These are phyloP conservation scores for Paraconiothyrium brasiliense DNA, from an alignment of 2,329 filamentous ascomycete genomes.

Conservation along the genomic window DNA sequence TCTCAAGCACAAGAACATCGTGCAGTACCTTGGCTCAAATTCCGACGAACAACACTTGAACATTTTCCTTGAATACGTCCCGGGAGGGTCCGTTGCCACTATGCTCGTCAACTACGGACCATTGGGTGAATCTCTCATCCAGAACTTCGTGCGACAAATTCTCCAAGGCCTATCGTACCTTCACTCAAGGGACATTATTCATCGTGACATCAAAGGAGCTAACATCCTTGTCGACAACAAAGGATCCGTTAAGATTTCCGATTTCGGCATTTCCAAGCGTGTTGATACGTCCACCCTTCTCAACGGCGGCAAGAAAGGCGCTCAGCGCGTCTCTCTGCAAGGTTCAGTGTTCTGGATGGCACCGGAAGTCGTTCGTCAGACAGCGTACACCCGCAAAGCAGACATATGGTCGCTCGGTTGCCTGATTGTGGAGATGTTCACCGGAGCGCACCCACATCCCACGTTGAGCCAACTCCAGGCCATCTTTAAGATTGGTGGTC, in stretches of 20 bases:
- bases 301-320: slow-evolving; percentile 46
- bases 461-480: slow-evolving; percentile 97
- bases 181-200: slow-evolving; percentile 94
- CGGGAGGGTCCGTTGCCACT: slow-evolving; percentile 94
- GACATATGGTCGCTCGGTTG: slow-evolving; percentile 99
- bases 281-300: slow-evolving; percentile 91
- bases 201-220: slow-evolving; percentile 98
- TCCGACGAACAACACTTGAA: slow-evolving; percentile 92
- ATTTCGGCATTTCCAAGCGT: slow-evolving; percentile 98
- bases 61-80: slow-evolving; percentile 99
- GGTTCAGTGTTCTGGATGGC: slow-evolving; percentile 99
- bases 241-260: slow-evolving; percentile 97
- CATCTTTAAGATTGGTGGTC: slow-evolving; percentile 94
- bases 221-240: slow-evolving; percentile 99
- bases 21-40: slow-evolving; percentile 96
- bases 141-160: slow-evolving; percentile 97
- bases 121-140: slow-evolving; percentile 88
- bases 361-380: slow-evolving; percentile 97
- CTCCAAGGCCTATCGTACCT: slow-evolving; percentile 91
- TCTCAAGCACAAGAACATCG: slow-evolving; percentile 94
- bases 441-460: slow-evolving; percentile 93
- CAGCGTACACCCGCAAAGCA: slow-evolving; percentile 95
- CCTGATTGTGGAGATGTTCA: slow-evolving; percentile 99
- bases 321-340: slow-evolving; percentile 77
- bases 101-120: slow-evolving; percentile 99